Evolutionary conservation across 805 yeast genomes (phyloP), one percentile per base, ranked within the genome.

Genomic region (Saccharomycopsis schoenii): DNA sequence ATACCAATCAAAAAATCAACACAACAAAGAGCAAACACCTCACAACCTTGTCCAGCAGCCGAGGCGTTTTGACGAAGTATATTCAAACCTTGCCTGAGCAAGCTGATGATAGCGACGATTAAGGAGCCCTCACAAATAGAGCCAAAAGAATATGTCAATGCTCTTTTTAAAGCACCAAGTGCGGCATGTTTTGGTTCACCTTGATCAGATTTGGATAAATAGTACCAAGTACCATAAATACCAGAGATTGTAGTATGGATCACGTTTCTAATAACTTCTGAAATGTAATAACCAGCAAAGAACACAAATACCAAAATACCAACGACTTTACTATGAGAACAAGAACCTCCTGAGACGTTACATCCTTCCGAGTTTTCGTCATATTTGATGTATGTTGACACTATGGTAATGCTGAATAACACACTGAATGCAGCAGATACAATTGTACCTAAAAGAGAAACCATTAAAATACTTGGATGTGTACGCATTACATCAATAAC

Each of bases 141-240:
- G 1, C 98, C 97, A 68, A 91, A 86, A 10, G 96, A 89, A 70
- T 85, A 87, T 2, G 96, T 87, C 72, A 89, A 72, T 0, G 96
- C 89, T 66, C 96, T 80, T 67, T 77, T 82, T 66, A 91, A 83
- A 1, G 97, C 85, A 1, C 94, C 91, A 63, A 85, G 74, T 0
- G 96, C 94, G 2, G 96, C 93, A 76, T 81, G 79, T 67, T 70
- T 78, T 39, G 97, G 96, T 75, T 82, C 85, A 2, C 91, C 91
- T 70, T 86, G 86, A 69, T 85, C 90, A 12, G 90, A 82, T 60
- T 78, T 77, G 19, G 87, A 80, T 72, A 88, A 80, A 72, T 89
- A 92, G 72, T 89, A 91, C 97, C 97, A 92, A 9, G 93, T 82
- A 10, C 97, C 97, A 70, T 82, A 92, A 19, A 90, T 83, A 29